Conservation (phyloP, 73 alveolate genomes). For the Paraurostyla sp. region DNA sequence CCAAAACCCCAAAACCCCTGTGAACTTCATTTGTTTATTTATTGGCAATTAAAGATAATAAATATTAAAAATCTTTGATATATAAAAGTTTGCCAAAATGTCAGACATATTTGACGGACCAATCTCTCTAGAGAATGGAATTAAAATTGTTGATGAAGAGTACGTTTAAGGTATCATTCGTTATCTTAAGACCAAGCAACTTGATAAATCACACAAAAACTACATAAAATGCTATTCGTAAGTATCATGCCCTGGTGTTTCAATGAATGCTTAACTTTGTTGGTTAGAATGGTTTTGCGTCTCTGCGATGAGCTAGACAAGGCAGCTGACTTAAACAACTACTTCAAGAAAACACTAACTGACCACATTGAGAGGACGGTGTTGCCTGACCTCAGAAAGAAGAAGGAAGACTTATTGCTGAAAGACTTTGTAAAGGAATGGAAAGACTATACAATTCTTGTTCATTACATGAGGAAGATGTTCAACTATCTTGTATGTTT, state of each 20-base stretch:
- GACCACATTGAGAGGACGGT: conserved; percentile 58
- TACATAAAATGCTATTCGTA: conserved; percentile 69
- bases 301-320: conserved; percentile 75
- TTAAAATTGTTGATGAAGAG: conserved; percentile 44
- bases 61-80: conserved; percentile 39
- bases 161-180: conserved; percentile 57
- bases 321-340: conserved; percentile 65
- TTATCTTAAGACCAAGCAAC: conserved; percentile 71
- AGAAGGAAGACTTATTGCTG: conserved; percentile 65
- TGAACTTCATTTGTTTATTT: neutral
- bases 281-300: conserved; percentile 53
- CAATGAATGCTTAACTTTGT: neutral
- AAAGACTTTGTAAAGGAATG: conserved; percentile 61
- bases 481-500: conserved; percentile 71
- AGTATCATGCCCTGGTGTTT: neutral
- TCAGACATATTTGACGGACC: conserved; percentile 34
- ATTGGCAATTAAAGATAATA: conserved; percentile 41
- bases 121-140: conserved; percentile 3
- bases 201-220: conserved; percentile 70
- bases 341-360: conserved; percentile 54
- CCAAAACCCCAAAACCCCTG: conserved; percentile 45
- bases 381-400: conserved; percentile 18
- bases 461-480: conserved; percentile 78
- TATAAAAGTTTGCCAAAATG: neutral
- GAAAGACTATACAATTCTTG: conserved; percentile 75